Evolutionary conservation across 2,329 filamentous ascomycete genomes (phyloP), one percentile per base, ranked within the genome.

Genomic region (Claviceps humidiphila): DNA sequence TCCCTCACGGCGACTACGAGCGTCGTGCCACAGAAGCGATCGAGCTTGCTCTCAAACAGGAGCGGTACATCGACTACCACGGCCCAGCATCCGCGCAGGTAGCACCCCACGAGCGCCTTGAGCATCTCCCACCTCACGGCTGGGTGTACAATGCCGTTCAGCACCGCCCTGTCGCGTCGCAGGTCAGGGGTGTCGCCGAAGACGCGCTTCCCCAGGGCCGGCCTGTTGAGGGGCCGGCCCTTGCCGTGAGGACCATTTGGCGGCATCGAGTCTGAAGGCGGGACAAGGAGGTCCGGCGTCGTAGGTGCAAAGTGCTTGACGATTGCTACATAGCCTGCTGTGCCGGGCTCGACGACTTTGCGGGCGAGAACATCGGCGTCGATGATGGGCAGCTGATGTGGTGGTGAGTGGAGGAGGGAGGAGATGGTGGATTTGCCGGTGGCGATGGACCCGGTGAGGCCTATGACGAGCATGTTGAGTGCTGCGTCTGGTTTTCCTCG

Each of bases 401-500:
- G 93, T 5, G 87, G 74, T 4, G 80, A 76, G 49, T 85, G 81
- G 61, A 98, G 86, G 60, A 95, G 78, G 41, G 78, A 75, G 30
- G 93, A 95, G 52, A 96, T 89, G 58, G 91, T 98, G 46, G 91
- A 95, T 78, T 98, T 98, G 67, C 93, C 93, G 5, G 93, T 98
- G 55, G 93, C 93, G 65, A 98, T 97, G 55, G 90, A 95, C 66
- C 93, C 93, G 8, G 93, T 98, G 26, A 98, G 81, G 53, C 93
- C 93, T 61, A 98, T 89, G 63, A 98, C 82, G 40, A 50, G 48
- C 48, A 50, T 50, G 4, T 7, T 49, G 34, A 20, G 17, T 11
- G n/a, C 5, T 24, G n/a, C 30, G 2, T 34, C 30, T 11, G 9
- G 9, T 11, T 34, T 11, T 4, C 4, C 30, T 11, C 9, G 30